Evolutionary conservation across 148 eudicot species (phyloP).

Genomic region (Vaccinium darrowii): DNA sequence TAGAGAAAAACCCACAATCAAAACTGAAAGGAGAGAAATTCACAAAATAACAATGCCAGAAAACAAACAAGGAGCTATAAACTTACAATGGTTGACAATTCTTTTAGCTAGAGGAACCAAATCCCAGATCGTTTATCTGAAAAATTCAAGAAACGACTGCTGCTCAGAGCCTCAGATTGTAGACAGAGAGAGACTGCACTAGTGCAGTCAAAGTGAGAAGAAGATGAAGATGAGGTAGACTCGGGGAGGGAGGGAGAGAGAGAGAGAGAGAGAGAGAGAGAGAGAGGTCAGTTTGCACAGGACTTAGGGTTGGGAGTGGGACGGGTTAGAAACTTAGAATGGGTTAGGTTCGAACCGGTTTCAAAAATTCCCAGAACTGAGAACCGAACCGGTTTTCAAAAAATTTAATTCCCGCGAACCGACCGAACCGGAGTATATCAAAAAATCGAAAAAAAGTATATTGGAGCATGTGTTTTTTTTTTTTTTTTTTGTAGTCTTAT

Average conservation of each 20-base stretch:
- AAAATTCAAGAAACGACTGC: background rate
- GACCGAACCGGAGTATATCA: too few relatives aligned
- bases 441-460: too few relatives aligned
- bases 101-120: background rate
- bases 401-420: too few relatives aligned
- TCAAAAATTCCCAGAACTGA: too few relatives aligned
- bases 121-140: background rate
- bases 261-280: too few relatives aligned
- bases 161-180: background rate
- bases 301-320: too few relatives aligned
- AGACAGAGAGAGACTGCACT: background rate
- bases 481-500: too few relatives aligned
- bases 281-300: too few relatives aligned
- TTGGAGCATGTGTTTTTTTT: too few relatives aligned
- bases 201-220: background rate
- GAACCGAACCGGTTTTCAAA: too few relatives aligned
- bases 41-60: background rate
- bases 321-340: too few relatives aligned
- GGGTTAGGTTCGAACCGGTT: too few relatives aligned
- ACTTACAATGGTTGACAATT: conserved; percentile 17
- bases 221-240: background rate
- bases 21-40: background rate
- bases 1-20: background rate
- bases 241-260: background rate
- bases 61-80: background rate